Evolutionary conservation across 2,329 filamentous ascomycete genomes (phyloP), one percentile per base, ranked within the genome.

Genomic region (Pezicula rhizophila): DNA sequence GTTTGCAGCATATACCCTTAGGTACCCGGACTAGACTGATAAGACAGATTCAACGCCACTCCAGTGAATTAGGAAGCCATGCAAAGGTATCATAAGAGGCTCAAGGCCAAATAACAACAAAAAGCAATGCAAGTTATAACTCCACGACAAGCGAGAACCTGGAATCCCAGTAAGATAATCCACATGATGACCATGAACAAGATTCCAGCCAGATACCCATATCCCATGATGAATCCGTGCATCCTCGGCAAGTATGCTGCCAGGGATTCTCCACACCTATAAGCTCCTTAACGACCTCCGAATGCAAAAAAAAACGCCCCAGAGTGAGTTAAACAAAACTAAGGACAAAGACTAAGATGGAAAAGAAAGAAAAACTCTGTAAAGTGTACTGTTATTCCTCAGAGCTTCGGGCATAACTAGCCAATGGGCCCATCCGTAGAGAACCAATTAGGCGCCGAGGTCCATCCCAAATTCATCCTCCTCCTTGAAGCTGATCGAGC

Each of bases 401-500:
- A 12, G 28, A 12, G 11, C 28, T 11, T 31, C 28, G 28, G 28
- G 28, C 11, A 2, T 11, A 11, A 40, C 15, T 18, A 7, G 17
- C 17, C 38, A 40, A 40, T 12, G 12, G 15, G 23, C 23, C 4
- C n/a, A 10, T 17, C 17, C 17, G 38, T 12, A 5, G 38, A 18
- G 55, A 54, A 55, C 48, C 61, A 68, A 71, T 59, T 72, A 69
- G 49, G 70, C 77, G 23, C 23, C 23, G 56, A 82, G 68, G 57
- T 93, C 88, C 87, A 95, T 95, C 63, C 82, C 82, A 63, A 87
- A 95, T 70, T 96, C 91, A 59, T 96, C 91, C 69, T 96, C 91
- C 66, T 96, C 91, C 68, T 96, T 96, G 71, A 96, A 89, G 65
- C 85, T 84, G 62, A 88, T 74, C 6, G 74, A 71, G 20, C 75